Evolutionary conservation across 352 stramenopile species (phyloP).

Genomic region (Pythium coloratum): DNA sequence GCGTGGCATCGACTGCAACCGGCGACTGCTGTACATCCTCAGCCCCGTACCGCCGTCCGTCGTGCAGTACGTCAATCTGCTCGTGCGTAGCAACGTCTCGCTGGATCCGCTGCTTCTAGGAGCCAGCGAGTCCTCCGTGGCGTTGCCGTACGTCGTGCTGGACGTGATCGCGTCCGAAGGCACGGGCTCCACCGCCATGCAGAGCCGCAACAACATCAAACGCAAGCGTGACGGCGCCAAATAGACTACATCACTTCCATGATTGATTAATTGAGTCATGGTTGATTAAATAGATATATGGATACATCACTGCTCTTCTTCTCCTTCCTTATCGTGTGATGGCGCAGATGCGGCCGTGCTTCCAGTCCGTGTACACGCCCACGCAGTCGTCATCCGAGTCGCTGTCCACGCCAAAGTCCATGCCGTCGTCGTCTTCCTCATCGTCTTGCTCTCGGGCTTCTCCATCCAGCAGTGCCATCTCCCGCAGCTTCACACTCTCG

Average conservation of each 20-base stretch:
- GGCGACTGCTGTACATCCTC: conserved; percentile 61
- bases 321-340: conserved; percentile 40
- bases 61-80: conserved; percentile 67
- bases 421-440: not conserved
- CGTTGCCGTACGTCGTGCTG: conserved; percentile 64
- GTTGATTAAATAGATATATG: conserved; percentile 7
- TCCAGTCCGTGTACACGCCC: conserved; percentile 37
- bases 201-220: conserved; percentile 88
- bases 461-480: not conserved
- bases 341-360: conserved; percentile 47
- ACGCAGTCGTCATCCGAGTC: conserved; percentile 31
- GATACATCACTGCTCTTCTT: not conserved
- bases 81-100: conserved; percentile 67
- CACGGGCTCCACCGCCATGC: conserved; percentile 74
- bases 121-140: conserved; percentile 38
- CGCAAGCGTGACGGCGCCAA: conserved; percentile 69
- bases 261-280: conserved; percentile 7
- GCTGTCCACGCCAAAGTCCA: conserved; percentile 1
- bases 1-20: conserved; percentile 54
- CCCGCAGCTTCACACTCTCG: not conserved
- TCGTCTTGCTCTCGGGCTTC: not conserved
- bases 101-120: conserved; percentile 59
- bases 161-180: conserved; percentile 72
- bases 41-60: conserved; percentile 57
- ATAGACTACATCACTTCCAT: not conserved